Base-by-base conservation (phyloP, 257 asterid genomes). In the Cynanchum wilfordii region DNA sequence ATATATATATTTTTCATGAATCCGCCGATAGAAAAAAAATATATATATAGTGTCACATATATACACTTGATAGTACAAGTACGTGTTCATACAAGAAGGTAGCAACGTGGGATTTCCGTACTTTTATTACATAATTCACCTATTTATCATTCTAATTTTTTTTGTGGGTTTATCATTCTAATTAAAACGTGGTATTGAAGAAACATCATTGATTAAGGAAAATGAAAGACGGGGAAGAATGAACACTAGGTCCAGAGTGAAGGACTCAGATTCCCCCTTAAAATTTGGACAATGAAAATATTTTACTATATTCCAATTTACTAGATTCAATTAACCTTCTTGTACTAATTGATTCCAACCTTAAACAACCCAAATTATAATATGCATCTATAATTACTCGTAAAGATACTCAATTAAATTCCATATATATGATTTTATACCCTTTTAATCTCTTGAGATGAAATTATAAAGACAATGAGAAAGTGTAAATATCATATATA, bases 31-130 rank as follows among this genome's bases (percentile, higher is more conserved):
- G 22, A 52, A 52, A 5, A 17, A 1, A 20, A 20, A 3, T 13
- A 13, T 33, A 33, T 33, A 20, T 38, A 3, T 13, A 13, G 17
- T 50, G 50, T 69, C 73, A 19, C 27, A 50, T 38, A 19, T 27
- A 51, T 38, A 70, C 30, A 30, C 51, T 52, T 11, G 65, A 36
- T 15, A 19, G 33, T 49, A 70, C 65, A 24, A 20, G 64, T 64
- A 70, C 73, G 73, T 33, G 64, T 54, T 30, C 29, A 0, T 20
- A 20, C 42, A 69, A 10, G n/a, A 20, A 30, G 64, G 36, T 52
- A 13, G 73, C 65, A 19, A 70, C 65, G 73, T 70, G 73, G 63
- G 49, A 29, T 29, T 1, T 17, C 63, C 73, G 19, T 27, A 30
- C 20, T 52, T 51, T 8, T 7, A 9, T 5, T 60, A 11, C 22